phyloP scores from a whole-genome alignment of 495 filamentous ascomycete genomes.

The Podospora pseudopauciseta region DNA sequence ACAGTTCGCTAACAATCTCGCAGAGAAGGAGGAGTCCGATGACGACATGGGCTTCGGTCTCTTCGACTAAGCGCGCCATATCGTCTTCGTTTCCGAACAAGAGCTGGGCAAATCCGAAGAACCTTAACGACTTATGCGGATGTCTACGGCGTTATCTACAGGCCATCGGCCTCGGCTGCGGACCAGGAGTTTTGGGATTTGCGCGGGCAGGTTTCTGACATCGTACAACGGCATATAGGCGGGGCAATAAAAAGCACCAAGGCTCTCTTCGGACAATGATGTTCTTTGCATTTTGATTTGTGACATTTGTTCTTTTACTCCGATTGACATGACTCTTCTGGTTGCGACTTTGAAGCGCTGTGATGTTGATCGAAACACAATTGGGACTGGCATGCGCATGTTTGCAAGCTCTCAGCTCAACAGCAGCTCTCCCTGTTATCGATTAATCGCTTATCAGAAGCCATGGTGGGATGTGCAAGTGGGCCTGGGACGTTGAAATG shows the following conservation, averaged over 20 bases:
- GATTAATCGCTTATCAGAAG: not conserved
- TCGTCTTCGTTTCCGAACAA: constrained; percentile 7
- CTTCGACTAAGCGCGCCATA: constrained; percentile 71
- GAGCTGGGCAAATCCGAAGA: constrained; percentile 27
- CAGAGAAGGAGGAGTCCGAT: constrained; percentile 83
- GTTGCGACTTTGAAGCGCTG: not conserved
- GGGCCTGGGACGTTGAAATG: not conserved
- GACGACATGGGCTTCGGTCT: constrained; percentile 99
- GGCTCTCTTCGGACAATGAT: constrained; percentile 26
- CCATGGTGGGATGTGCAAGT: not conserved
- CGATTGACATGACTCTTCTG: not conserved
- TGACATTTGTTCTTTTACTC: not conserved
- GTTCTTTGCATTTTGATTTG: not conserved
- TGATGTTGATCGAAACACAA: not conserved
- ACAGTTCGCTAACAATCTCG: constrained; percentile 30
- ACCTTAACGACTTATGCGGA: constrained; percentile 19
- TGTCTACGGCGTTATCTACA: constrained; percentile 16
- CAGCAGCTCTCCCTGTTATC: not conserved
- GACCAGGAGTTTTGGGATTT: constrained; percentile 22
- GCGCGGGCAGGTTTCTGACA: constrained; percentile 13
- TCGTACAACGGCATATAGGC: constrained; percentile 20
- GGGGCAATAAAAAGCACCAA: constrained; percentile 26
- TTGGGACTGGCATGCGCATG: not conserved
- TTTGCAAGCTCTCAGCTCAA: not conserved
- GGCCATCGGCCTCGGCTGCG: constrained; percentile 14